Base-by-base conservation (phyloP, 371 early-diverging fungal genomes). In the Mortierella sp. region DNA sequence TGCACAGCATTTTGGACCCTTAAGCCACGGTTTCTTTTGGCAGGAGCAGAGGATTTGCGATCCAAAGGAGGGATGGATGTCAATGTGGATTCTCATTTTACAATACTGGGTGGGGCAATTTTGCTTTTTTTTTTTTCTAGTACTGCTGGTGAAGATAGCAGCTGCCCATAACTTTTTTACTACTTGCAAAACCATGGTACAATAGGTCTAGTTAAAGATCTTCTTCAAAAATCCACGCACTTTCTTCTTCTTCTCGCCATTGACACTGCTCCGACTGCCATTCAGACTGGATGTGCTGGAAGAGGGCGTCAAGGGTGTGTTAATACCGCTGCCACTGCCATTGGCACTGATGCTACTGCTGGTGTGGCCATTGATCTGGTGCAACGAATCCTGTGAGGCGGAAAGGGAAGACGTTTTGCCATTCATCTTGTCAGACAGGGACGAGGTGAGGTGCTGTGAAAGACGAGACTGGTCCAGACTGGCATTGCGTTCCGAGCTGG, bases 181-280 rank as follows among this genome's bases (percentile, higher is more conserved):
- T n/a, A n/a, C n/a, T n/a, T n/a, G n/a, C n/a, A n/a, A n/a, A n/a
- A n/a, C n/a, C n/a, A 10, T 34, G 34, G 34, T 10, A 10, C 34
- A 10, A 10, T 7, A 10, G 34, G 34, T 10, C 34, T 50, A 71
- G 19, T 67, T 73, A 38, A 74, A 74, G 38, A 74, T 74, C 61
- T 67, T 74, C 58, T 74, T 74, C 58, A 74, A 38, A 52, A 74
- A 74, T 0, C 76, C 76, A 8, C 76, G 70, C 39, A 74, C 62
- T 49, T 69, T 68, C 70, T 74, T 74, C 62, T 74, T 74, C 62
- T 69, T 74, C 19, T 74, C 68, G 4, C 57, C 34, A 10, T 10
- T 56, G 24, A 18, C 54, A 48, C 68, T 60, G 53, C 38, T 64
- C 16, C 67, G 54, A 6, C 48, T 67, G 19, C 68, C 64, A 7